Base-by-base conservation (phyloP, 192 early-diverging fungal genomes). In the Coemansia pectinata region DNA sequence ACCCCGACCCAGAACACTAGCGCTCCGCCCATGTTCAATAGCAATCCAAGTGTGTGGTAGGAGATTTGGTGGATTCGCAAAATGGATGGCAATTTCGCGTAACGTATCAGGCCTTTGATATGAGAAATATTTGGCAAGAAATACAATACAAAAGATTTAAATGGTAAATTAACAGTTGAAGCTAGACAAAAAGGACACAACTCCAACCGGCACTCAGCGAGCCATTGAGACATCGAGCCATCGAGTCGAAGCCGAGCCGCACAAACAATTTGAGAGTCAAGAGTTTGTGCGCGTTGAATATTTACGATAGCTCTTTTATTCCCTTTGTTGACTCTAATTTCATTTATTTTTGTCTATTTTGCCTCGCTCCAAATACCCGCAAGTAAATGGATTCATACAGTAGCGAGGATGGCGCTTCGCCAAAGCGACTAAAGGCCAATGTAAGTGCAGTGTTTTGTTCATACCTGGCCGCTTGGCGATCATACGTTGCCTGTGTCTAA, bases 1-100 rank as follows among this genome's bases (percentile, higher is more conserved):
- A 78, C 39, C 5, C 76, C 80, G 52, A 85, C 47, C 74, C 78
- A 84, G 50, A 83, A 77, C 23, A 84, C 81, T 15, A 77, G n/a
- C 25, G 72, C 78, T 29, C 78, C 73, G 41, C 78, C 72, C 83
- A 87, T 78, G 31, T 75, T 77, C 55, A 70, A 53, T 60, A 31
- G 33, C 57, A 45, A 66, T 50, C 3, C 48, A 47, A 9, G 27
- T 52, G 25, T 21, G 33, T 62, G n/a, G 15, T 17, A 39, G 21
- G 17, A 21, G 47, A 50, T 50, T 21, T 50, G 47, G 47, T 21
- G 19, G 47, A 50, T 50, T 50, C 47, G 47, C 47, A 50, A 50
- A 8, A 50, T 50, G 47, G 6, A 23, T 1, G 21, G 47, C 21
- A 10, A 9, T 7, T 50, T 21, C 47, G 21, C 47, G 47, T 21